Percentiles rank a stretch among this genome's conserved stretches.
Evolutionary conservation across 441 rosid species (phyloP).

Genomic region (Corymbia calophylla): DNA sequence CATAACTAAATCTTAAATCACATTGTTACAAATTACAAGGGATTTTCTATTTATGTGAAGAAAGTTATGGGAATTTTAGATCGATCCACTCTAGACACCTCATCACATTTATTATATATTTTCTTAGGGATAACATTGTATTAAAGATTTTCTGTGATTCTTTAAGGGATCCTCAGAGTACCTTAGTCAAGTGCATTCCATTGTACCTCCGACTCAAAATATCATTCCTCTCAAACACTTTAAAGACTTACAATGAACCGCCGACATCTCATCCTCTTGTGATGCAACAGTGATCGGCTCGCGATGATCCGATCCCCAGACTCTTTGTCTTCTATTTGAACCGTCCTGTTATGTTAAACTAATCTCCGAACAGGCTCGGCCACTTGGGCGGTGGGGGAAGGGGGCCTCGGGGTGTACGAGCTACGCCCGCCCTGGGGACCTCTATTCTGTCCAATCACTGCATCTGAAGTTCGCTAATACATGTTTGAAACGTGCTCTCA

Average conservation of each 20-base stretch:
- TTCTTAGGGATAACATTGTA: background rate
- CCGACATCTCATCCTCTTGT: background rate
- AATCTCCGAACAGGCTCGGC: background rate
- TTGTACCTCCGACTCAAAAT: background rate
- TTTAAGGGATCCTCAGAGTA: fast-evolving
- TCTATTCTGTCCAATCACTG: background rate
- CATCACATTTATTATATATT: background rate
- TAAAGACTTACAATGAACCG: background rate
- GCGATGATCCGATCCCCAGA: background rate
- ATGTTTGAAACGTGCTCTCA: background rate
- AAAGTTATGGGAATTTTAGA: fast-evolving
- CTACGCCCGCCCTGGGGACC: background rate
- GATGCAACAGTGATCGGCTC: background rate
- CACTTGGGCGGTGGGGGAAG: background rate
- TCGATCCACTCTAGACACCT: fast-evolving
- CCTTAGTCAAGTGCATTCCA: background rate
- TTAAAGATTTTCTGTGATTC: background rate
- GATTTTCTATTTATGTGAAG: fast-evolving
- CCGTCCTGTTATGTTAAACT: background rate
- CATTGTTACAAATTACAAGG: fast-evolving
- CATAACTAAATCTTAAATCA: background rate
- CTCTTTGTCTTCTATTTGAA: background rate
- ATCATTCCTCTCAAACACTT: background rate
- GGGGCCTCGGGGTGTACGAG: background rate
- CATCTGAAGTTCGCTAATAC: background rate